Conservation (phyloP, 192 early-diverging fungal genomes). For the Pilaira anomala region DNA sequence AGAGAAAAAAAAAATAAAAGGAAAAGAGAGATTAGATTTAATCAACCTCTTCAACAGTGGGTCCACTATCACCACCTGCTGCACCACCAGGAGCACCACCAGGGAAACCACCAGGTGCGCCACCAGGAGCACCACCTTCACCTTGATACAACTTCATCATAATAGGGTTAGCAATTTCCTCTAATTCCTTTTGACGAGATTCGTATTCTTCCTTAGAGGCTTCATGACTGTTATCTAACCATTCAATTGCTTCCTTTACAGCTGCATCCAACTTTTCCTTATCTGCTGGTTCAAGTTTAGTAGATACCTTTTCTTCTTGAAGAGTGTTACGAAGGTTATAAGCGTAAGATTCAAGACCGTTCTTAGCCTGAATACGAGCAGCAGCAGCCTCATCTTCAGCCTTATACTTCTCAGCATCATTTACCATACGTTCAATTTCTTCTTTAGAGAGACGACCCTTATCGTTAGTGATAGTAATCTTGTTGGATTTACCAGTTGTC, state of each 20-base stretch:
- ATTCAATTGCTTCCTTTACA: slow-evolving; percentile 85
- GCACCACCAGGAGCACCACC: slow-evolving; percentile 46
- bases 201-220: slow-evolving; percentile 96
- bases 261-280: slow-evolving; percentile 82
- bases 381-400: slow-evolving; percentile 88
- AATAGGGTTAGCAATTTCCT: slow-evolving; percentile 92
- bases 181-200: slow-evolving; percentile 86
- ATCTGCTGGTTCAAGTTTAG: slow-evolving; percentile 75
- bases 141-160: slow-evolving; percentile 90
- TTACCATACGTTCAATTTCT: slow-evolving; percentile 97
- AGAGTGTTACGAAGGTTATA: slow-evolving; percentile 97
- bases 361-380: slow-evolving; percentile 86
- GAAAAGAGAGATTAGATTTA: slow-evolving; percentile 1
- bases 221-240: slow-evolving; percentile 89
- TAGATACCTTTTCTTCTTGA: slow-evolving; percentile 65
- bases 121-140: slow-evolving; percentile 52
- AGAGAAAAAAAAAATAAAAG: background rate
- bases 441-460: slow-evolving; percentile 98
- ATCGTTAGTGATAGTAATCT: slow-evolving; percentile 99
- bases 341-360: slow-evolving; percentile 94
- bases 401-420: slow-evolving; percentile 85
- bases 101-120: slow-evolving; percentile 22
- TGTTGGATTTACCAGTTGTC: slow-evolving; percentile 92
- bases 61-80: slow-evolving; percentile 51
- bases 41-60: slow-evolving; percentile 31